Conservation (phyloP, 2,329 filamentous ascomycete genomes). For the Colletotrichum orbiculare region DNA sequence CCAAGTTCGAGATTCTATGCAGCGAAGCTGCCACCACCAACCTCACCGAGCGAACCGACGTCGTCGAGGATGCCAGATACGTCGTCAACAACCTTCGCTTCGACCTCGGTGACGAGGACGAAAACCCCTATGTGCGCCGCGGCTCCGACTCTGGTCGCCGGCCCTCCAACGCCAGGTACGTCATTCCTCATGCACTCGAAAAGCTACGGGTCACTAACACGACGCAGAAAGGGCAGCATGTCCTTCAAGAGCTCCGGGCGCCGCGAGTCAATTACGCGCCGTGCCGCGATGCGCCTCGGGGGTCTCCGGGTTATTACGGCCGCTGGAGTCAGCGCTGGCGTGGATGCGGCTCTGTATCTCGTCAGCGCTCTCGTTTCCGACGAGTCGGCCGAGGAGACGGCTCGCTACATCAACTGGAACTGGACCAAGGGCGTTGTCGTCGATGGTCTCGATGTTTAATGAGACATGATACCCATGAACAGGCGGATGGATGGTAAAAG, state of each 20-base stretch:
- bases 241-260: conserved; percentile 82
- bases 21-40: conserved; percentile 77
- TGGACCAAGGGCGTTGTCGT: conserved; percentile 90
- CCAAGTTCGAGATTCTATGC: conserved; percentile 84
- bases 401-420: conserved; percentile 80
- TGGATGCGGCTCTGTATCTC: conserved; percentile 87
- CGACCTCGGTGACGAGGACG: conserved; percentile 82
- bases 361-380: conserved; percentile 85
- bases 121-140: conserved; percentile 85
- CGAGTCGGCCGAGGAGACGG: conserved; percentile 80
- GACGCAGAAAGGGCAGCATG: conserved; percentile 80
- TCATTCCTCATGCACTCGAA: conserved; percentile 15
- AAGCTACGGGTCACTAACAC: background rate
- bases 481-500: conserved; percentile 32
- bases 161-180: conserved; percentile 70
- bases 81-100: conserved; percentile 93
- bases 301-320: conserved; percentile 81
- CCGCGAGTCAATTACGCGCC: conserved; percentile 83
- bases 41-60: conserved; percentile 81
- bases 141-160: conserved; percentile 74
- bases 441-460: conserved; percentile 84
- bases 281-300: conserved; percentile 78
- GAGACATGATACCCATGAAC: conserved; percentile 34
- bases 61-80: conserved; percentile 83
- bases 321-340: conserved; percentile 81